Evolutionary conservation across 768 basidiomycete species (phyloP).

Genomic region (Boletus patriciae): DNA sequence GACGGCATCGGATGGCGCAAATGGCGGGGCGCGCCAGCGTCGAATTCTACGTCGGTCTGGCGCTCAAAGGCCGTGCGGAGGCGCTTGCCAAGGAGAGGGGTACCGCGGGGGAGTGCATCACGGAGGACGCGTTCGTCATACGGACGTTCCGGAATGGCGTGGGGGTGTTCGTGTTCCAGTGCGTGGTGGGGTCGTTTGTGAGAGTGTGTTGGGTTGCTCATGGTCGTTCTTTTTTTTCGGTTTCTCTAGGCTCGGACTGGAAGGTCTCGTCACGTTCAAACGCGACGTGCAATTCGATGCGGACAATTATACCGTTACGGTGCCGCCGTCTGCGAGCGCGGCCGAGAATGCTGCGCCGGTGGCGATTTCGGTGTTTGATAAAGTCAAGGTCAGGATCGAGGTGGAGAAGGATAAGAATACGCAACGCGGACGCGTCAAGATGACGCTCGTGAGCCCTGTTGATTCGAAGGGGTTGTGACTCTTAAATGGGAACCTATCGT

Average conservation of each 20-base stretch:
- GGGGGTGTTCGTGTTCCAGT: slow-evolving; percentile 96
- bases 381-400: slow-evolving; percentile 84
- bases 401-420: slow-evolving; percentile 96
- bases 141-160: slow-evolving; percentile 92
- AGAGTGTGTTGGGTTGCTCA: not conserved
- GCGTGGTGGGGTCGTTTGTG: not conserved
- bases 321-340: slow-evolving; percentile 44
- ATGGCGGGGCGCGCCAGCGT: slow-evolving; percentile 96
- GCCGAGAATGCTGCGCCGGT: slow-evolving; percentile 38
- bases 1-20: slow-evolving; percentile 93
- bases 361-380: slow-evolving; percentile 87
- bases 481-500: too few species aligned
- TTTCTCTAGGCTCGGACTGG: slow-evolving; percentile 77
- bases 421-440: slow-evolving; percentile 85
- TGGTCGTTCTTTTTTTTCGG: not conserved
- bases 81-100: slow-evolving; percentile 31
- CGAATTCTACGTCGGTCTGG: slow-evolving; percentile 96
- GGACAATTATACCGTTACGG: slow-evolving; percentile 81
- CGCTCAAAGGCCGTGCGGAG: slow-evolving; percentile 68
- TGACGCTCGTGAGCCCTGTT: slow-evolving; percentile 69
- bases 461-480: slow-evolving; percentile 48
- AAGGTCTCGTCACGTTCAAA: slow-evolving; percentile 94
- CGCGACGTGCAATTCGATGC: slow-evolving; percentile 86
- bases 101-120: slow-evolving; percentile 41
- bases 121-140: slow-evolving; percentile 90